Conservation (phyloP, 2,329 filamentous ascomycete genomes). For the Pseudocercospora eumusae region DNA sequence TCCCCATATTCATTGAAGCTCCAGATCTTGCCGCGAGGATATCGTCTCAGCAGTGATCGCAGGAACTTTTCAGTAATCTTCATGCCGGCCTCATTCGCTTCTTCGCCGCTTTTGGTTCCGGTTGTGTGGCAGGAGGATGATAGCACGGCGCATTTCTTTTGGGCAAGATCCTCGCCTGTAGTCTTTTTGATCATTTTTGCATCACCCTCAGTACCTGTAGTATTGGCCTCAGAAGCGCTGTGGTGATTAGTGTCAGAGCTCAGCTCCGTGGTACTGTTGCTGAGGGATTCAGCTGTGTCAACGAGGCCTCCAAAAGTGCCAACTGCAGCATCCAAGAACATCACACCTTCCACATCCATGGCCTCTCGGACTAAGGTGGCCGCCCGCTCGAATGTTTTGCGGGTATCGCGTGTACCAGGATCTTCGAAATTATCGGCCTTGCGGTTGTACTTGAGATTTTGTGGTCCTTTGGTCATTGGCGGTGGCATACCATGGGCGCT, state of each 20-base stretch:
- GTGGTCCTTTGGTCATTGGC: slow-evolving; percentile 7
- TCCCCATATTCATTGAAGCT: slow-evolving; percentile 37
- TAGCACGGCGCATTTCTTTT: slow-evolving; percentile 28
- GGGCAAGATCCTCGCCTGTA: slow-evolving; percentile 14
- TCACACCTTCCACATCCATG: slow-evolving; percentile 53
- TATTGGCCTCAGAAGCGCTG: slow-evolving; percentile 22
- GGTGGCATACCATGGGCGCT: slow-evolving; percentile 13
- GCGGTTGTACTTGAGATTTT: slow-evolving; percentile 16
- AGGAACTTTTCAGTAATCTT: slow-evolving; percentile 30
- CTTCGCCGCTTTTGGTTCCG: slow-evolving; percentile 12
- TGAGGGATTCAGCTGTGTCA: slow-evolving; percentile 22
- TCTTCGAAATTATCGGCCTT: slow-evolving; percentile 23
- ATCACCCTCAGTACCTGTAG: slow-evolving; percentile 27
- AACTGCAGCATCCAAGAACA: slow-evolving; percentile 44
- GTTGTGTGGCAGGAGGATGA: slow-evolving; percentile 25
- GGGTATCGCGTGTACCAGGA: slow-evolving; percentile 17
- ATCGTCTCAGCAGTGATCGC: slow-evolving; percentile 33
- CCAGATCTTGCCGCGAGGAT: slow-evolving; percentile 42
- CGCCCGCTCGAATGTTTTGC: slow-evolving; percentile 49
- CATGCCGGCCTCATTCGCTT: slow-evolving; percentile 11
- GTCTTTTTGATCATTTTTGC: slow-evolving; percentile 21
- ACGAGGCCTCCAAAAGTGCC: slow-evolving; percentile 34
- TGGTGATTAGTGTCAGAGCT: slow-evolving; percentile 26
- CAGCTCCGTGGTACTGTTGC: slow-evolving; percentile 22
- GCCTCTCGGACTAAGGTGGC: slow-evolving; percentile 52